Percentiles rank a stretch among this genome's conserved stretches.
Evolutionary conservation across 2,329 filamentous ascomycete genomes (phyloP).

Genomic region (Xylariales sp.): DNA sequence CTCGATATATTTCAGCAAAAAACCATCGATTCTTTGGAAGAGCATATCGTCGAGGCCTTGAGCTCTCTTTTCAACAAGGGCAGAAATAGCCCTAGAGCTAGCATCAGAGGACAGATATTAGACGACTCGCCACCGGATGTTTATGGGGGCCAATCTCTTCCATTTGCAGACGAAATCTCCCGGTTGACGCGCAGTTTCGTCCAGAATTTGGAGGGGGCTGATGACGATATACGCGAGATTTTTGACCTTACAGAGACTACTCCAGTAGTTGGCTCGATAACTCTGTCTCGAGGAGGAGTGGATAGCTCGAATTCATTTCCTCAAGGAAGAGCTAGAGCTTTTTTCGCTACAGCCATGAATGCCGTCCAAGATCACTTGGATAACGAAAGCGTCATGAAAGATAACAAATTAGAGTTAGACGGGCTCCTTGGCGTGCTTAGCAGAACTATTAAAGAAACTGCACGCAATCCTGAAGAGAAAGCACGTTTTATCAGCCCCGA

Average conservation of each 20-base stretch:
- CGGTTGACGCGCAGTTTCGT: slow-evolving; percentile 34
- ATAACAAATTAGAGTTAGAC: slow-evolving; percentile 32
- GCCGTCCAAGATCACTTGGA: slow-evolving; percentile 36
- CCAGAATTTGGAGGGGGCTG: slow-evolving; percentile 33
- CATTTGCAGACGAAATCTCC: slow-evolving; percentile 42
- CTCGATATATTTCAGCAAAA: slow-evolving; percentile 38
- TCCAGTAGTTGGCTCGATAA: slow-evolving; percentile 5
- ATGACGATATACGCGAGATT: slow-evolving; percentile 38
- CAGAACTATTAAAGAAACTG: slow-evolving; percentile 36
- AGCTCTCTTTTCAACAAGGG: slow-evolving; percentile 35
- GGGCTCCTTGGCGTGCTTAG: slow-evolving; percentile 37
- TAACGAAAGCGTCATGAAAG: slow-evolving; percentile 18
- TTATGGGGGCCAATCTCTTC: slow-evolving; percentile 35
- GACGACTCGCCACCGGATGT: slow-evolving; percentile 31
- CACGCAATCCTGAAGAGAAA: slow-evolving; percentile 41
- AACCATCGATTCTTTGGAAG: slow-evolving; percentile 40
- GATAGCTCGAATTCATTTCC: slow-evolving; percentile 9
- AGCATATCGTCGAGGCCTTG: slow-evolving; percentile 39
- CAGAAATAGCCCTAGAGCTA: slow-evolving; percentile 10
- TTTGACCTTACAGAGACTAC: slow-evolving; percentile 34
- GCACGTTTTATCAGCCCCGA: slow-evolving; percentile 39
- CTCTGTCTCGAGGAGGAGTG: slow-evolving; percentile 6
- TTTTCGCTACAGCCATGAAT: slow-evolving; percentile 36
- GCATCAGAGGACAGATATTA: slow-evolving; percentile 23
- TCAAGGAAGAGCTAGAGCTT: slow-evolving; percentile 27